Percentiles rank a stretch among this genome's conserved stretches.
phyloP scores from a whole-genome alignment of 129 eudicot genomes.

The Sambucus nigra region DNA sequence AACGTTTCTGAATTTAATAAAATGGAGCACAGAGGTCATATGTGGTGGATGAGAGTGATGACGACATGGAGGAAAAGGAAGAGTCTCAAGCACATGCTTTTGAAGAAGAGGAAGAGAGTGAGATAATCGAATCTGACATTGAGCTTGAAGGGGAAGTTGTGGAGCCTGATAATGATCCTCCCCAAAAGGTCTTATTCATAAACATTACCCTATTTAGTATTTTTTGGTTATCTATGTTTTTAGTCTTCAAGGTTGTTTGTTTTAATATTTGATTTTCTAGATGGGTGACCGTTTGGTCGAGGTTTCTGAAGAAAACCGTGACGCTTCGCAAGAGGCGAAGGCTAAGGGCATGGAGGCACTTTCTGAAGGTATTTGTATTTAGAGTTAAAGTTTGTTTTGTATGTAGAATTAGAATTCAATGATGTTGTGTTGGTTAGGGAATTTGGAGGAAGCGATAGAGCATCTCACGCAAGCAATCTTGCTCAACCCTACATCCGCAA shows the following conservation, averaged over 20 bases:
- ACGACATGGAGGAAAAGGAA: constrained; percentile 44
- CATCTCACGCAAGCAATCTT: constrained; percentile 71
- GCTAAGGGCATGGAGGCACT: constrained; percentile 80
- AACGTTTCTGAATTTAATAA: not conserved
- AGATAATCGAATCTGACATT: constrained; percentile 84
- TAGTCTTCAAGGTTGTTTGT: not conserved
- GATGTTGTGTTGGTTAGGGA: constrained; percentile 32
- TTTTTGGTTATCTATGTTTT: not conserved
- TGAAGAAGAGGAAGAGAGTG: constrained; percentile 75
- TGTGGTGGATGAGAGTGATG: constrained; percentile 75
- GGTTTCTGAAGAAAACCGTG: constrained; percentile 85
- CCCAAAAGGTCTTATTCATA: constrained; percentile 58
- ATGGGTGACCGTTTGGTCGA: constrained; percentile 92
- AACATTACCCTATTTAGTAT: constrained; percentile 1
- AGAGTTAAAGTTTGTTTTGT: not conserved
- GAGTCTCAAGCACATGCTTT: constrained; percentile 10
- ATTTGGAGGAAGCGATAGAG: constrained; percentile 84
- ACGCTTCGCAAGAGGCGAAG: constrained; percentile 91
- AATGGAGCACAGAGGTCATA: constrained; percentile 38
- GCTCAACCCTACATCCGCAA: constrained; percentile 90
- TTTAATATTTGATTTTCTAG: constrained; percentile 21
- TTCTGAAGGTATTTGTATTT: constrained; percentile 57
- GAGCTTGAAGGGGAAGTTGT: constrained; percentile 87
- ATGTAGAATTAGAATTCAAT: not conserved
- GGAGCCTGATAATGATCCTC: constrained; percentile 91